Evolutionary conservation across 2,329 filamentous ascomycete genomes (phyloP), one percentile per base, ranked within the genome.

Genomic region (Hypoxylon sp.): DNA sequence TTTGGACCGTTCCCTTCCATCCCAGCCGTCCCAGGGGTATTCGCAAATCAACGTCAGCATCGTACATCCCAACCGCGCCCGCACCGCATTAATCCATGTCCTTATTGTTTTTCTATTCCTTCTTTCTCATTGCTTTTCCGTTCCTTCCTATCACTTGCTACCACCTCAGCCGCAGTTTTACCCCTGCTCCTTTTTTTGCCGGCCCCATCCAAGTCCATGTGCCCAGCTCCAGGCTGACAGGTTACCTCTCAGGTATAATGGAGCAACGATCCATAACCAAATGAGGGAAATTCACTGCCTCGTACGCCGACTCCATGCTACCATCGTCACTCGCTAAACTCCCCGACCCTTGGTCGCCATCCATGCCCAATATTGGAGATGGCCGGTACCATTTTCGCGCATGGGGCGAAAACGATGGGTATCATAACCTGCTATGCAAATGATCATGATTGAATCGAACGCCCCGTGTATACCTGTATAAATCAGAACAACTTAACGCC

Each of bases 11-110:
- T 64, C 49, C 58, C 65, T 68, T 68, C 65, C 57, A 68, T 60
- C 49, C 66, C 65, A 58, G 58, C 64, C 47, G 55, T 64, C 67
- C 70, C 69, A 68, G 48, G 71, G 72, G 72, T 73, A 74, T 73
- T 64, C 69, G 61, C 62, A 72, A 71, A 68, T 4, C 17, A 41
- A 41, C 37, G 37, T 41, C 67, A 69, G 61, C 68, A 68, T 73
- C 70, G 64, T 71, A 72, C 71, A 73, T 59, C 70, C 71, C 59
- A 71, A 70, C 70, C 17, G 67, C 69, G 67, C 67, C 70, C 67
- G 62, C 67, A 68, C 65, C 67, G 69, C 65, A 63, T 47, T 47
- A 65, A 68, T 62, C 67, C 69, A 66, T 71, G 64, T 70, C 68
- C 67, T 67, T 68, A 34, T 43, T 55, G 60, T 63, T 59, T 46